Evolutionary conservation across 768 basidiomycete genomes (phyloP).

Genomic region (Auriculariales sp.): DNA sequence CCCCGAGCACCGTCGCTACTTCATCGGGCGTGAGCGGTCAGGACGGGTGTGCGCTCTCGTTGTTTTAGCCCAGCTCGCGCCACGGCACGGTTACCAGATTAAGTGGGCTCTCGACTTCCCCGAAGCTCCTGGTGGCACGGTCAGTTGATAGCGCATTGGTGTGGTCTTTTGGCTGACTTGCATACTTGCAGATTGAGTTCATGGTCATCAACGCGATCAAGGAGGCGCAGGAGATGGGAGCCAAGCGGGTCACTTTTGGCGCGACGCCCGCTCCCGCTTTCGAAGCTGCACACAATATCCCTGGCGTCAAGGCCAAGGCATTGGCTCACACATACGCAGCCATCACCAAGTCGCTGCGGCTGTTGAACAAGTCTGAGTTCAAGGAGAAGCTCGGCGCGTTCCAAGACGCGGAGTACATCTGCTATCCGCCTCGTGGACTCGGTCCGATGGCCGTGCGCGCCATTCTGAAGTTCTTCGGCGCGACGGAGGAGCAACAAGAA

Average conservation of each 20-base stretch:
- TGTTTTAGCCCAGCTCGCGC: conserved; percentile 25
- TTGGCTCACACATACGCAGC: conserved; percentile 25
- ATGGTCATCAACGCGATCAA: conserved; percentile 34
- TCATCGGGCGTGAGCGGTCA: conserved; percentile 30
- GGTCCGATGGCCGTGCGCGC: neutral
- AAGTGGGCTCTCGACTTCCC: conserved; percentile 33
- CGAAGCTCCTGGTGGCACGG: conserved; percentile 22
- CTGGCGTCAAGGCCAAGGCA: conserved; percentile 31
- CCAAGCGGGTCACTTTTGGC: conserved; percentile 26
- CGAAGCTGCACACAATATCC: conserved; percentile 26
- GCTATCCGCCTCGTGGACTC: neutral
- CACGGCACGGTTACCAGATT: conserved; percentile 27
- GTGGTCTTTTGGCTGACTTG: conserved; percentile 16
- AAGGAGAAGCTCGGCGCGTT: neutral
- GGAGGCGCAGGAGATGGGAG: conserved; percentile 22
- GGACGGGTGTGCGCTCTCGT: conserved; percentile 24
- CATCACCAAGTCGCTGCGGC: neutral
- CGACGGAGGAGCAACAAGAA: neutral
- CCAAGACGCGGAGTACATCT: neutral
- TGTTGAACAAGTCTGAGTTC: neutral
- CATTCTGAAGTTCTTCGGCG: conserved; percentile 1
- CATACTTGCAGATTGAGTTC: conserved; percentile 21
- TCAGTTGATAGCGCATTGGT: neutral
- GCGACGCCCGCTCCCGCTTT: conserved; percentile 30
- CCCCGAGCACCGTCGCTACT: conserved; percentile 39